Evolutionary conservation across 176 grass and related monocot genomes (phyloP).

Genomic region (Phoenix dactylifera): DNA sequence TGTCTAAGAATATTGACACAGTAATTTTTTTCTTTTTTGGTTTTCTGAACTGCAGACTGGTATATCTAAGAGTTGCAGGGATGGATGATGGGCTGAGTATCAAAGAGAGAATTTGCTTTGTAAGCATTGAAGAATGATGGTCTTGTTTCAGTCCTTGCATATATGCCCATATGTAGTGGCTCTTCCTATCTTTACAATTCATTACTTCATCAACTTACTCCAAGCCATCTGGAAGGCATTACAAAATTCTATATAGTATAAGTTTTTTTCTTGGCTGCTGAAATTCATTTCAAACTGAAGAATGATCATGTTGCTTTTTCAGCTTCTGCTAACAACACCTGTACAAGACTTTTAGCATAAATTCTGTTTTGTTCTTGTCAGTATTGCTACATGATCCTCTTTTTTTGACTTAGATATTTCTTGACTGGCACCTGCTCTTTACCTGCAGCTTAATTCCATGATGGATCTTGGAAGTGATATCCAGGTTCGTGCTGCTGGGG

Average conservation of each 20-base stretch:
- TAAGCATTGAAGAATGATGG: slow-evolving; percentile 18
- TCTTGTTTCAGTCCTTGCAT: not conserved
- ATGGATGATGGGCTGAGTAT: slow-evolving; percentile 43
- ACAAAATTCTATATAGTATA: too few species aligned
- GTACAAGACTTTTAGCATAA: too few species aligned
- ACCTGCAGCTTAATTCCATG: slow-evolving; percentile 95
- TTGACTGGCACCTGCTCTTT: slow-evolving; percentile 10
- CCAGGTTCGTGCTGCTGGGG: slow-evolving; percentile 92
- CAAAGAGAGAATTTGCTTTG: slow-evolving; percentile 49
- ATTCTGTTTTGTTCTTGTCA: not conserved
- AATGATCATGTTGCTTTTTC: too few species aligned
- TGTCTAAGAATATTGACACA: not conserved
- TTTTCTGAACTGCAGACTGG: slow-evolving; percentile 53
- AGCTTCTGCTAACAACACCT: too few species aligned
- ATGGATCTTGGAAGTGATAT: slow-evolving; percentile 97
- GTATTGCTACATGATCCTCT: slow-evolving; percentile 7
- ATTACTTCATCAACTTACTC: too few species aligned
- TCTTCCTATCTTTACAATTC: too few species aligned
- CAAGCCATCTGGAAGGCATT: too few species aligned
- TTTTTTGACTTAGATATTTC: slow-evolving; percentile 4
- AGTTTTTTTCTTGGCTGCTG: too few species aligned
- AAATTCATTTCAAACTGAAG: not conserved
- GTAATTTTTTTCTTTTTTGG: slow-evolving; percentile 21
- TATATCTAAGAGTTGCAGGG: slow-evolving; percentile 74
- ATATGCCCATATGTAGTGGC: too few species aligned